Conservation (phyloP, 345 rosid species). For the Bruguiera sexangula region DNA sequence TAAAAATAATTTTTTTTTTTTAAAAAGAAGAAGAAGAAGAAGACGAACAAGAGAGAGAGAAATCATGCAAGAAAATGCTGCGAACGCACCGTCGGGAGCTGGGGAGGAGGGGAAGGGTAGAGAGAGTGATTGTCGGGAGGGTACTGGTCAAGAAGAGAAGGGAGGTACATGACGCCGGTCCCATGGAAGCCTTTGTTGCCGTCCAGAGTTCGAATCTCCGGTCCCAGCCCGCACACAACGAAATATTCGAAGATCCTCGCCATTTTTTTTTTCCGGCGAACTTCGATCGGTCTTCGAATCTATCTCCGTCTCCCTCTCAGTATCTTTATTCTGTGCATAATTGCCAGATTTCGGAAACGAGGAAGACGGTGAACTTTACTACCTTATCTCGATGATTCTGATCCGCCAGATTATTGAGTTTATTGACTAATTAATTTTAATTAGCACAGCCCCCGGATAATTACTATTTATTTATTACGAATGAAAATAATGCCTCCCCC, state of each 20-base stretch:
- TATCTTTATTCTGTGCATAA: too few species aligned
- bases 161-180: conserved; percentile 46
- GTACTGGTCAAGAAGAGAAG: conserved; percentile 81
- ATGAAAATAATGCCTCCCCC: too few species aligned
- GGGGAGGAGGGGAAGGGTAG: conserved; percentile 86
- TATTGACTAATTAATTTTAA: too few species aligned
- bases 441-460: too few species aligned
- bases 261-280: conserved; percentile 26
- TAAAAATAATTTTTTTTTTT: background rate
- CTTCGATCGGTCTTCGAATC: too few species aligned
- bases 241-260: conserved; percentile 85
- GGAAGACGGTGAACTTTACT: too few species aligned
- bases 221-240: conserved; percentile 90
- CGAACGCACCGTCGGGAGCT: conserved; percentile 72
- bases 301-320: too few species aligned
- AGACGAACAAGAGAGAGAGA: background rate
- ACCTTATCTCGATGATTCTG: too few species aligned
- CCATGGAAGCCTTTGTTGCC: conserved; percentile 89
- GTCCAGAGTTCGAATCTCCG: conserved; percentile 86
- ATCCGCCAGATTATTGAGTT: too few species aligned
- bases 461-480: too few species aligned
- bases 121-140: conserved; percentile 72
- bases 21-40: background rate
- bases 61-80: too few species aligned
- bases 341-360: too few species aligned